A percentile compares a stretch with the other conserved stretches of the same genome.
Evolutionary conservation across 23 red algal genomes (phyloP).

Genomic region (Gracilariopsis chorda): DNA sequence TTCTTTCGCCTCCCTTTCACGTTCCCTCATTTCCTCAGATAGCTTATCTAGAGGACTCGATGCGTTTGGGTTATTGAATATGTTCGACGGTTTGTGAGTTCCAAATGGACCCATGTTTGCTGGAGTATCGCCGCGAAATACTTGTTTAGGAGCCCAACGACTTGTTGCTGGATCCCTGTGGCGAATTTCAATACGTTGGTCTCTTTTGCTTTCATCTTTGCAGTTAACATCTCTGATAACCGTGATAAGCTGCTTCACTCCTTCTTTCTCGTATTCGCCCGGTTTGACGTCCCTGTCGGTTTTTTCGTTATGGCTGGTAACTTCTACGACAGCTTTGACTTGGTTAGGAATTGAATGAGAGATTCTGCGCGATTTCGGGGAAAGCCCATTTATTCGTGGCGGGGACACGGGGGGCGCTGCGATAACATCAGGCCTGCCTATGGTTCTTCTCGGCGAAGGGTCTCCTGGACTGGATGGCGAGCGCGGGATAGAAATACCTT

Average conservation of each 20-base stretch:
- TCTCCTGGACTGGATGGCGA: not conserved
- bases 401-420: not conserved
- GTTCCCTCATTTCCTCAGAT: not conserved
- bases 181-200: not conserved
- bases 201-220: not conserved
- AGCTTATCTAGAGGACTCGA: not conserved
- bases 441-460: not conserved
- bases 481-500: not conserved
- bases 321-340: not conserved
- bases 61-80: not conserved
- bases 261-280: not conserved
- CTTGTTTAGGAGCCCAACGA: not conserved
- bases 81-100: not conserved
- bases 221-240: not conserved
- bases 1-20: too few species aligned
- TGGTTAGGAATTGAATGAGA: not conserved
- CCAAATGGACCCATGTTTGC: not conserved
- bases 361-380: not conserved
- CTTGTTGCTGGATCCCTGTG: not conserved
- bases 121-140: not conserved
- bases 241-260: not conserved
- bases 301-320: not conserved
- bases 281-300: not conserved
- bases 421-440: not conserved
- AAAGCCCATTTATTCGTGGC: not conserved